Percentiles rank a stretch among this genome's conserved stretches.
Conservation (phyloP, 2,329 filamentous ascomycete genomes). For the Ilyonectria destructans region DNA sequence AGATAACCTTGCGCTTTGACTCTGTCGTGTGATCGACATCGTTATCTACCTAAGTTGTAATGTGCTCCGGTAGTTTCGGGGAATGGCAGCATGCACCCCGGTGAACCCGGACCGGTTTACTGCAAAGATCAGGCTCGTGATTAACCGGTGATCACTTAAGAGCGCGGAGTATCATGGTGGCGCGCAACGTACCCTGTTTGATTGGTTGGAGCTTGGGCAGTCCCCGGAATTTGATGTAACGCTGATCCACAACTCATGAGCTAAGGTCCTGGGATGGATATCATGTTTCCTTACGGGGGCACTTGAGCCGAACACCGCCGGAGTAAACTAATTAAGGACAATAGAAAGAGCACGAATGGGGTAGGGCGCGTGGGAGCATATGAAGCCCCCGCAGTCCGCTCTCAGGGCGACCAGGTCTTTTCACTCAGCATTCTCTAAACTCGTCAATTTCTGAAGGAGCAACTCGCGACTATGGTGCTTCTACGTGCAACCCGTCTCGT, state of each 20-base stretch:
- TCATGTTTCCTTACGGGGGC: too few relatives aligned
- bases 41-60: neutral
- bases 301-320: neutral
- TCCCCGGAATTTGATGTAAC: neutral
- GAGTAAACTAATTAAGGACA: neutral
- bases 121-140: neutral
- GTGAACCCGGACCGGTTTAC: neutral
- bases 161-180: neutral
- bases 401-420: neutral
- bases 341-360: neutral
- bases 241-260: neutral
- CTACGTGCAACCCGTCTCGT: neutral
- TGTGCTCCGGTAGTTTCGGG: neutral
- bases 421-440: neutral
- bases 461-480: constrained; percentile 13
- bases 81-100: neutral
- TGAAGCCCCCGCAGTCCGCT: neutral
- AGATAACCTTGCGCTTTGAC: neutral
- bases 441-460: neutral
- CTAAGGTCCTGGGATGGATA: too few relatives aligned
- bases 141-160: neutral
- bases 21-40: neutral
- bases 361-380: neutral
- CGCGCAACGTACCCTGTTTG: neutral
- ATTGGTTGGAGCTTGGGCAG: neutral